Base-by-base conservation (phyloP, 768 basidiomycete genomes). In the Mycena polygramma region DNA sequence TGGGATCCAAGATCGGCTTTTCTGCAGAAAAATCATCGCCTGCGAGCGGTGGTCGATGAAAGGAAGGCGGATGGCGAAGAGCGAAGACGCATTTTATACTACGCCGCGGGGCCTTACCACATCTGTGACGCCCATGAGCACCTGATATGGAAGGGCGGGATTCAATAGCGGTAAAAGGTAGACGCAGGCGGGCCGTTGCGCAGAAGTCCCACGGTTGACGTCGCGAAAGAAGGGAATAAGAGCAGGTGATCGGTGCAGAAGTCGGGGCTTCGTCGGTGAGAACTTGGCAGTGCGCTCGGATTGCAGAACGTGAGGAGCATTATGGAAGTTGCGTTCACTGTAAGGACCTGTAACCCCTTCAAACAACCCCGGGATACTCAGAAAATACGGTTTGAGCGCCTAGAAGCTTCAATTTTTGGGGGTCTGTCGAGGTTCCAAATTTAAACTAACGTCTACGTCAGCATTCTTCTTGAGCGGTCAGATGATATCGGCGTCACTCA, bases 61-160 rank as follows among this genome's bases (percentile, higher is more conserved):
- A 36, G 48, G 53, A 57, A 45, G 35, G 46, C 14, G 54, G n/a
- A 20, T 17, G 53, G 36, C 46, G 45, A 14, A 17, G 51, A n/a
- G 17, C 30, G 30, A 30, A 30, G 30, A 30, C 30, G 30, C 30
- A 30, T 26, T 39, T 68, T 55, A 68, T 55, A 61, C 48, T 35
- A 20, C 9, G 52, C 49, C 57, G 10, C 39, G 30, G 30, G 20
- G 39, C 39, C 22, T 55, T 26, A 57, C 45, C 53, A 36, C 68
- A 63, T 57, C 13, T 53, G 48, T 69, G 54, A 63, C 62, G 57
- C 46, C 7, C 4, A 51, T 19, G 62, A 41, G n/a, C 68, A 69
- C 19, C 54, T 69, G 68, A 69, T 59, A 11, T 6, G 24, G 30
- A 39, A 52, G 57, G 57, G 55, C 61, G 60, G 24, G 58, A 55